phyloP scores from a whole-genome alignment of 768 basidiomycete species.

The Russula vinacea region DNA sequence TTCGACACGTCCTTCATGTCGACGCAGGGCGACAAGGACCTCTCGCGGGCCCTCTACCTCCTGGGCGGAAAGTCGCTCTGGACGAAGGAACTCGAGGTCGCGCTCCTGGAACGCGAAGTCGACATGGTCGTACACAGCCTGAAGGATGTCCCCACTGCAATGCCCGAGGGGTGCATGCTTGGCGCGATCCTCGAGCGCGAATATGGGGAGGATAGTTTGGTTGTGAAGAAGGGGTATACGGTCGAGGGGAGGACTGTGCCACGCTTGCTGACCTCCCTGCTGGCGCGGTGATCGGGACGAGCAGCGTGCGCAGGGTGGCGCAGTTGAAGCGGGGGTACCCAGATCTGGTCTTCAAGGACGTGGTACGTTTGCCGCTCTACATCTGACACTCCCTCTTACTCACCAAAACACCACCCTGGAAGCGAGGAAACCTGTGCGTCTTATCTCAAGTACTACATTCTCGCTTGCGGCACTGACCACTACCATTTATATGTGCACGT shows the following conservation, averaged over 20 bases:
- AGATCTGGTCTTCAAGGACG: constrained; percentile 74
- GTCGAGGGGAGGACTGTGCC: constrained; percentile 45
- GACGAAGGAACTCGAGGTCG: constrained; percentile 95
- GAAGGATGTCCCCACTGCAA: constrained; percentile 89
- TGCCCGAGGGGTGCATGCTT: constrained; percentile 82
- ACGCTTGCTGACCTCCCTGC: constrained; percentile 77
- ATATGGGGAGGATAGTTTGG: constrained; percentile 83
- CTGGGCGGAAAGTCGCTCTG: constrained; percentile 90
- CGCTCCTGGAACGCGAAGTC: constrained; percentile 63
- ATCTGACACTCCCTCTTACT: not conserved
- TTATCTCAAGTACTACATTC: not conserved
- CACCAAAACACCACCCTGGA: constrained; percentile 32
- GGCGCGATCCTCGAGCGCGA: constrained; percentile 84
- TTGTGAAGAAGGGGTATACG: constrained; percentile 68
- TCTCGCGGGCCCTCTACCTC: constrained; percentile 79
- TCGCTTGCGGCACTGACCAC: not conserved
- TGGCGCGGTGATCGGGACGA: constrained; percentile 92
- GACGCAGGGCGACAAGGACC: constrained; percentile 84
- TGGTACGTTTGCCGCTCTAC: constrained; percentile 55
- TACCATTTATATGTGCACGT: not conserved
- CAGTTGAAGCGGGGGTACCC: constrained; percentile 81
- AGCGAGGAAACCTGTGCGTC: constrained; percentile 87
- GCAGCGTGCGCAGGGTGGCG: constrained; percentile 88
- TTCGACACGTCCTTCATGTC: constrained; percentile 62
- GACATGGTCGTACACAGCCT: constrained; percentile 92